Base-by-base conservation (phyloP, 306 rosid genomes). In the Trifolium fragiferum region DNA sequence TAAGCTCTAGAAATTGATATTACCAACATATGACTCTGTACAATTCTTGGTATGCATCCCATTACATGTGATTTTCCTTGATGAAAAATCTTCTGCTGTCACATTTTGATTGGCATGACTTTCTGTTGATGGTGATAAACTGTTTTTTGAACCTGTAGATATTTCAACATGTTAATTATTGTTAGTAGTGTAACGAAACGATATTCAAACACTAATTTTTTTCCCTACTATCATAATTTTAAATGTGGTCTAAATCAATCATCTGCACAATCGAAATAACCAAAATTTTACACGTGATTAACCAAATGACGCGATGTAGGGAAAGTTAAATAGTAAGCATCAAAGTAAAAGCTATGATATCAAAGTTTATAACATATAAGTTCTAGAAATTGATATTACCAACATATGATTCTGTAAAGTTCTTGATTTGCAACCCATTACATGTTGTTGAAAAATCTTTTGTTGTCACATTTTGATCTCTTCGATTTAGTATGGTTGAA, bases 111-210 rank as follows among this genome's bases (percentile, higher is more conserved):
- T 44, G 20, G 12, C 44, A 33, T 63, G 49, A 10, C 10, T 32
- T 35, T 19, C 5, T 1, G 76, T 33, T 82, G 53, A 3, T 69
- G 25, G 4, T 10, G 6, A 11, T 15, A 65, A 47, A 12, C 23
- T 25, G 30, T 74, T 68, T 74, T 64, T 78, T 3, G n/a, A 15
- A 21, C 50, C 75, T 81, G 23, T 0, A 37, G 1, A 74, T 4
- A 33, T 66, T 62, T 19, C 0, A 11, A 32, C 41, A 40, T 15
- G 35, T 25, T 58, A 33, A 5, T 5, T 33, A 33, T 5, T 33
- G 37, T 5, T 33, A 33, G 37, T 33, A 33, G 37, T 5, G 7
- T 33, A 25, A 25, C 25, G 25, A 23, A 32, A 4, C 37, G 37
- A 33, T 33, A 33, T 5, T 33, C 37, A 7, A 7, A 33, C 37